These are phyloP conservation scores for Blastobotrys apis DNA, from an alignment of 1,139 yeast genomes.

Conservation along the genomic window DNA sequence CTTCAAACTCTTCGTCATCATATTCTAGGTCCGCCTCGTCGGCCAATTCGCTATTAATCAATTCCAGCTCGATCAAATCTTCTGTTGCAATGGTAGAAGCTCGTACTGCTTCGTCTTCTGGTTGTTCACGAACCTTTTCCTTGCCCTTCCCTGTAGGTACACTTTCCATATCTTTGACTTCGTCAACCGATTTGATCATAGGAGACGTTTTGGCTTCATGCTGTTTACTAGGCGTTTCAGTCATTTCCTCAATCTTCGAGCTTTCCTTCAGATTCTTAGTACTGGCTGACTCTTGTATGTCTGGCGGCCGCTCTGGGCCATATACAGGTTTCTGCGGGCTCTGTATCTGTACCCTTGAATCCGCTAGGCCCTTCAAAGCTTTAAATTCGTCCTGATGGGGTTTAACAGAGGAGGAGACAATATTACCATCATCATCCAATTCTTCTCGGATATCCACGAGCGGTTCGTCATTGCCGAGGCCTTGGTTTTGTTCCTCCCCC, in stretches of 20 bases:
- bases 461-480: constrained; percentile 18
- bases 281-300: neutral
- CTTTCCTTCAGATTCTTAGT: neutral
- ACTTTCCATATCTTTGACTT: neutral
- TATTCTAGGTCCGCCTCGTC: constrained; percentile 37
- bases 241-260: neutral
- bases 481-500: constrained; percentile 59
- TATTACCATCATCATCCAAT: constrained; percentile 73
- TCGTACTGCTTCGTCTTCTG: neutral
- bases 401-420: constrained; percentile 38
- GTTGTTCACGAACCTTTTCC: neutral
- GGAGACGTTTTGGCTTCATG: neutral
- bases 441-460: constrained; percentile 82
- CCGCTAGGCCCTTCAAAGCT: constrained; percentile 23
- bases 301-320: neutral
- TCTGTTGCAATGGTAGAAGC: constrained; percentile 39
- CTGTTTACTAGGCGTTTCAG: neutral
- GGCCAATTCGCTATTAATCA: constrained; percentile 52
- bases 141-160: neutral
- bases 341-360: constrained; percentile 4
- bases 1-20: constrained; percentile 39
- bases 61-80: constrained; percentile 50
- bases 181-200: neutral
- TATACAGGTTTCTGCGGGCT: neutral
- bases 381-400: constrained; percentile 25